Evolutionary conservation across 2,329 filamentous ascomycete genomes (phyloP), one percentile per base, ranked within the genome.

Genomic region (Xylariaceae sp.): DNA sequence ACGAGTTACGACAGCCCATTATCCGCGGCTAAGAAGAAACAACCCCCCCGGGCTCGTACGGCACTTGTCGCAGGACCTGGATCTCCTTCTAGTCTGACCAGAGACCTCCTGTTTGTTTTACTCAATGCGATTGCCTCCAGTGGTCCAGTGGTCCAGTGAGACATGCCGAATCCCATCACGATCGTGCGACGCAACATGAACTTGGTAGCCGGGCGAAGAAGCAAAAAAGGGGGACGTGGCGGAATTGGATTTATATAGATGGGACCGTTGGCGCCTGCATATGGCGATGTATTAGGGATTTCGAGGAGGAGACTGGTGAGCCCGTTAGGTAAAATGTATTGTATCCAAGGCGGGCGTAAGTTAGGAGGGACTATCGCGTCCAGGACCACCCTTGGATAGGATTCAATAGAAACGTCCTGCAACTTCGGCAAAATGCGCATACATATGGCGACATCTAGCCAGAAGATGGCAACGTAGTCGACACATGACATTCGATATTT

Each of bases 381-480:
- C 42, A 51, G 10, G 42, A 49, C 37, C 37, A 30, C 17, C 35
- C 3, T 42, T 51, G 39, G 37, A 30, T 17, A 52, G 15, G 17
- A 55, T 30, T 49, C 42, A 49, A 23, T 17, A 45, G 39, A 35
- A 54, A 54, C 37, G 8, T 50, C 48, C 17, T 45, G n/a, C 30
- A 42, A 30, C 45, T 30, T 17, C 34, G 8, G n/a, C 17, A 42
- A 23, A 45, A n/a, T 45, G 13, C 13, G 42, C 13, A 15, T 45
- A 45, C 42, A 45, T 13, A 45, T 30, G 23, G 13, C 42, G n/a
- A 45, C 13, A 45, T n/a, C 42, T 42, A 44, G 13, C 13, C 30
- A 52, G 49, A 52, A 45, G 30, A 53, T 18, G n/a, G n/a, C 10
- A 51, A 54, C 44, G 47, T 48, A 48, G 51, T 59, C 17, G 10